Percentiles rank a stretch among this genome's conserved stretches.
Evolutionary conservation across 805 yeast genomes (phyloP).

Genomic region (Hanseniaspora lachancei): DNA sequence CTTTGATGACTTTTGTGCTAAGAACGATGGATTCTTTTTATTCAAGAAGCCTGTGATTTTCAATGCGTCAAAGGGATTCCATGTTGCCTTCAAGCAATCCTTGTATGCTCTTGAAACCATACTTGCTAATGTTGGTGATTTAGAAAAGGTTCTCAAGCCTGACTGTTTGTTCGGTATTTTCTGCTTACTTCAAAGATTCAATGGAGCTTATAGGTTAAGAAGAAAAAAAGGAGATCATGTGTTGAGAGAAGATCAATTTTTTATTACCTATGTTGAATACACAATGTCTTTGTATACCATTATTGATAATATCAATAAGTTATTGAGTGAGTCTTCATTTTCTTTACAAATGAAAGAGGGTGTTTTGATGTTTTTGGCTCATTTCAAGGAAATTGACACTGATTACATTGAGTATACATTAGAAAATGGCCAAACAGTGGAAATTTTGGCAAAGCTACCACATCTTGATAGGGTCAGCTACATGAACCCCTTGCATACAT

Average conservation of each 20-base stretch:
- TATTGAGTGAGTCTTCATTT: slow-evolving; percentile 10
- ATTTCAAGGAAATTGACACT: slow-evolving; percentile 18
- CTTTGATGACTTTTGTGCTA: slow-evolving; percentile 32
- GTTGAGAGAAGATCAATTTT: slow-evolving; percentile 40
- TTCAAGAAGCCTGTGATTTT: slow-evolving; percentile 27
- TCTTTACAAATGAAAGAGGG: slow-evolving; percentile 22
- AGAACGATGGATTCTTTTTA: slow-evolving; percentile 27
- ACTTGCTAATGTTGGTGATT: slow-evolving; percentile 25
- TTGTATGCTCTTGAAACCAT: slow-evolving; percentile 27
- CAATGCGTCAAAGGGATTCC: slow-evolving; percentile 27
- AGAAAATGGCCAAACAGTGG: slow-evolving; percentile 21
- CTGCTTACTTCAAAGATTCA: slow-evolving; percentile 40
- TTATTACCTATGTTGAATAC: slow-evolving; percentile 37
- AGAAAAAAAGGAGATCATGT: slow-evolving; percentile 62
- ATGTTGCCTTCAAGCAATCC: slow-evolving; percentile 27
- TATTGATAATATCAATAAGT: slow-evolving; percentile 29
- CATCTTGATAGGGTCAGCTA: slow-evolving; percentile 42
- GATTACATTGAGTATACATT: slow-evolving; percentile 16
- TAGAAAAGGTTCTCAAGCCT: slow-evolving; percentile 26
- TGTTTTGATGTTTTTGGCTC: slow-evolving; percentile 27
- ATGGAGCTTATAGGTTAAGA: slow-evolving; percentile 42
- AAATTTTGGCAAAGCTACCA: slow-evolving; percentile 30
- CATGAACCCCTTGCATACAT: slow-evolving; percentile 46
- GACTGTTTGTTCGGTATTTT: slow-evolving; percentile 32
- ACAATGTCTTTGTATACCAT: slow-evolving; percentile 34